Evolutionary conservation across 352 stramenopile genomes (phyloP).

Genomic region (Pythium aphanidermatum): DNA sequence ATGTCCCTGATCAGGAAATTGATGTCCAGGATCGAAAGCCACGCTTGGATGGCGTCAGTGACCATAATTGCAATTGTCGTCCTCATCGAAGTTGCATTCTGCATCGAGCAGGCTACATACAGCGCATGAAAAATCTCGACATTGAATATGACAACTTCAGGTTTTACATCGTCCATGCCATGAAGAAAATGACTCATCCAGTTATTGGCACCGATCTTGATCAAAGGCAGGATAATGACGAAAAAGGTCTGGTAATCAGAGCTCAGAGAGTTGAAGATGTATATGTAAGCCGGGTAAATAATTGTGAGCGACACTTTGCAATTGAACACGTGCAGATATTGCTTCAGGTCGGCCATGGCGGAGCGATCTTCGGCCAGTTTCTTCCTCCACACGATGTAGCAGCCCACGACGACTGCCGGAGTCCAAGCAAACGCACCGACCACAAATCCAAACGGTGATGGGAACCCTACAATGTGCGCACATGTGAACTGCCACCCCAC

Average conservation of each 20-base stretch:
- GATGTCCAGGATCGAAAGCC: slow-evolving; percentile 19
- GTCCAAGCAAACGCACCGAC: neutral
- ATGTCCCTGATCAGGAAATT: neutral
- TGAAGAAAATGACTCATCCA: slow-evolving; percentile 17
- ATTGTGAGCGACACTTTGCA: slow-evolving; percentile 31
- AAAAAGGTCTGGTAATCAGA: slow-evolving; percentile 19
- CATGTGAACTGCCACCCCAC: slow-evolving; percentile 18
- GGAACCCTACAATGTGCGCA: slow-evolving; percentile 23
- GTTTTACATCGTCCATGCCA: slow-evolving; percentile 25
- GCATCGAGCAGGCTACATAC: slow-evolving; percentile 27
- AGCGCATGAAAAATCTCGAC: slow-evolving; percentile 43
- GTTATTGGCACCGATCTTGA: slow-evolving; percentile 41
- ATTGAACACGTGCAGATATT: slow-evolving; percentile 18
- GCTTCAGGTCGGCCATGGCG: neutral
- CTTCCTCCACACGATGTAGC: neutral
- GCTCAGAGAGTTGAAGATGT: slow-evolving; percentile 19
- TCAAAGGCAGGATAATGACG: slow-evolving; percentile 27
- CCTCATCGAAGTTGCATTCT: slow-evolving; percentile 18
- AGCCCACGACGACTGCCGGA: neutral
- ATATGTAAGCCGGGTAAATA: slow-evolving; percentile 38
- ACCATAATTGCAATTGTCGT: slow-evolving; percentile 21
- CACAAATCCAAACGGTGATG: slow-evolving; percentile 31
- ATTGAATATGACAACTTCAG: slow-evolving; percentile 40
- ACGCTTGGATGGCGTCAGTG: slow-evolving; percentile 25
- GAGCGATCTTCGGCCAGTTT: neutral